These are phyloP conservation scores for Actinidia arguta DNA, from an alignment of 179 eudicot genomes.

Conservation along the genomic window DNA sequence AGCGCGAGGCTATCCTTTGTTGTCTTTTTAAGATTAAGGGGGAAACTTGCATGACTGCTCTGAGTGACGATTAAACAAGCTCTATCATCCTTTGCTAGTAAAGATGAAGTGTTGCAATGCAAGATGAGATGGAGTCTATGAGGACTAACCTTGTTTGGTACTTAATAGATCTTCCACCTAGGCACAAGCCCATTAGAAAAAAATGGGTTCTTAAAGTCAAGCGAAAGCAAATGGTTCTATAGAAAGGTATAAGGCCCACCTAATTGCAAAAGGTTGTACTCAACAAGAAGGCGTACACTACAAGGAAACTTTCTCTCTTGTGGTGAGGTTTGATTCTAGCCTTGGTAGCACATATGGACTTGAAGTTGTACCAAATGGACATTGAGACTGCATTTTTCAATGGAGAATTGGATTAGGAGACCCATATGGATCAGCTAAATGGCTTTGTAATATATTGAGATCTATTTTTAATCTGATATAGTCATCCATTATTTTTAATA, in stretches of 20 bases:
- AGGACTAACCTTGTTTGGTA: background rate
- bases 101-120: background rate
- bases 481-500: background rate
- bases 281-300: background rate
- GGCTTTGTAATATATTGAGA: background rate
- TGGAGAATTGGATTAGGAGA: background rate
- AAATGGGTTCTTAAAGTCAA: background rate
- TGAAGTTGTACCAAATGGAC: background rate
- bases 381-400: background rate
- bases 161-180: background rate
- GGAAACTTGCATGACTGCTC: constrained; percentile 3
- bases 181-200: background rate
- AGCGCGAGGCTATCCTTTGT: background rate
- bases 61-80: background rate
- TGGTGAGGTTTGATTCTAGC: constrained; percentile 1
- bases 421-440: background rate
- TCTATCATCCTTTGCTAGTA: background rate
- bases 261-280: background rate
- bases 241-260: background rate
- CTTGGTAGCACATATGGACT: no score
- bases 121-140: background rate
- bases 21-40: background rate
- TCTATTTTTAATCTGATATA: background rate
- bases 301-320: background rate
- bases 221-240: background rate